Evolutionary conservation across 2,329 filamentous ascomycete species (phyloP).

Genomic region (Neonectria ditissima): DNA sequence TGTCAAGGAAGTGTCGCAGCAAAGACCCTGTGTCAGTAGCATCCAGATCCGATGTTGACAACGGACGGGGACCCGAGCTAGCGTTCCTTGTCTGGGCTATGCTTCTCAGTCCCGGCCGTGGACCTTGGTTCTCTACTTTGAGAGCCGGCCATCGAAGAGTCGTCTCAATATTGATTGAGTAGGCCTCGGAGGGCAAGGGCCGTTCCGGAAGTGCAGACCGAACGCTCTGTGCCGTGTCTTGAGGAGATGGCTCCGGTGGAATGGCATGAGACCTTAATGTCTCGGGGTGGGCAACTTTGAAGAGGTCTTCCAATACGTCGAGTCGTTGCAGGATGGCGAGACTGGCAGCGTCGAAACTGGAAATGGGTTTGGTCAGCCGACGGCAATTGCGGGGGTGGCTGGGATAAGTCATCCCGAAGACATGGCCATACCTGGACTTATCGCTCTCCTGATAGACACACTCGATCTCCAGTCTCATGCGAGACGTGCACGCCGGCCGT

Average conservation of each 20-base stretch:
- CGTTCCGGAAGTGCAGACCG: background rate
- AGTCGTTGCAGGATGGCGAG: conserved; percentile 12
- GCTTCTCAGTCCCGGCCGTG: background rate
- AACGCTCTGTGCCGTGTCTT: background rate
- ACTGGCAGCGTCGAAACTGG: conserved; percentile 16
- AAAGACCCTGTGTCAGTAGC: background rate
- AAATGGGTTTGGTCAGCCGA: background rate
- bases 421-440: conserved; percentile 5
- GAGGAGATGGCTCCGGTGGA: background rate
- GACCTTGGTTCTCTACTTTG: background rate
- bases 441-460: conserved; percentile 16
- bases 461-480: background rate
- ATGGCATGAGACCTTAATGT: background rate
- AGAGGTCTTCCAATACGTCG: conserved; percentile 5
- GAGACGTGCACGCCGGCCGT: conserved; percentile 8
- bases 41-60: background rate
- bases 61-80: background rate
- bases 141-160: conserved; percentile 8
- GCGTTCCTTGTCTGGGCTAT: background rate
- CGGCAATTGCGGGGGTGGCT: too few species aligned
- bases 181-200: background rate
- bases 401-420: background rate
- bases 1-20: conserved; percentile 5
- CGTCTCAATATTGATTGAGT: conserved; percentile 7
- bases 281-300: background rate